Conservation (phyloP, 2,329 filamentous ascomycete genomes). For the Trichophyton schoenleinii region DNA sequence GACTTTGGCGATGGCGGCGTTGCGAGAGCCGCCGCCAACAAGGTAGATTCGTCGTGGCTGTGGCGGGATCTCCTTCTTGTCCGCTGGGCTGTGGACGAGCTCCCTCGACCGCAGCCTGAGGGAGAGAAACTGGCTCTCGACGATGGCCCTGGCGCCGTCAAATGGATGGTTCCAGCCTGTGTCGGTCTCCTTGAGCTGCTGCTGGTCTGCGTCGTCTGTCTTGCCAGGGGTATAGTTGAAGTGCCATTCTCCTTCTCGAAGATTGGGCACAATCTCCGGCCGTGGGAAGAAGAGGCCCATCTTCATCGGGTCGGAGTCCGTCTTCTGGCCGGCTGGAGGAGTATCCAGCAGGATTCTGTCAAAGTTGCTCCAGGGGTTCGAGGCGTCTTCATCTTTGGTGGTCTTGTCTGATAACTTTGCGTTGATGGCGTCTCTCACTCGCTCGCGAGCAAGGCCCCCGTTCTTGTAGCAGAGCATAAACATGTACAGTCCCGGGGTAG, state of each 20-base stretch:
- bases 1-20: slow-evolving; percentile 74
- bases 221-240: slow-evolving; percentile 43
- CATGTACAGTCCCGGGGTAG: slow-evolving; percentile 85
- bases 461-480: slow-evolving; percentile 99
- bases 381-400: slow-evolving; percentile 29
- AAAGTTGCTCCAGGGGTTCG: slow-evolving; percentile 63
- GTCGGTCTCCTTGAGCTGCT: slow-evolving; percentile 41
- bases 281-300: slow-evolving; percentile 90
- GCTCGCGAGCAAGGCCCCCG: slow-evolving; percentile 81
- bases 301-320: slow-evolving; percentile 51
- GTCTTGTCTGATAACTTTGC: slow-evolving; percentile 33
- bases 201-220: slow-evolving; percentile 18
- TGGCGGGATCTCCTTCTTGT: slow-evolving; percentile 46
- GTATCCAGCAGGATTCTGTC: slow-evolving; percentile 59
- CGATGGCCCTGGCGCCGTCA: slow-evolving; percentile 70
- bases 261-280: slow-evolving; percentile 89
- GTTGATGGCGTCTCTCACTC: slow-evolving; percentile 71
- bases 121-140: slow-evolving; percentile 90
- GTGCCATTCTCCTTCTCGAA: slow-evolving; percentile 74
- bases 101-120: slow-evolving; percentile 72
- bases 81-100: slow-evolving; percentile 50
- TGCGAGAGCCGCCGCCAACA: slow-evolving; percentile 81
- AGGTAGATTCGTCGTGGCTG: slow-evolving; percentile 87
- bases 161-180: slow-evolving; percentile 44
- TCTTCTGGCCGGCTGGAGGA: slow-evolving; percentile 53